These are phyloP conservation scores for Microcos paniculata DNA, from an alignment of 345 rosid species.

Conservation along the genomic window DNA sequence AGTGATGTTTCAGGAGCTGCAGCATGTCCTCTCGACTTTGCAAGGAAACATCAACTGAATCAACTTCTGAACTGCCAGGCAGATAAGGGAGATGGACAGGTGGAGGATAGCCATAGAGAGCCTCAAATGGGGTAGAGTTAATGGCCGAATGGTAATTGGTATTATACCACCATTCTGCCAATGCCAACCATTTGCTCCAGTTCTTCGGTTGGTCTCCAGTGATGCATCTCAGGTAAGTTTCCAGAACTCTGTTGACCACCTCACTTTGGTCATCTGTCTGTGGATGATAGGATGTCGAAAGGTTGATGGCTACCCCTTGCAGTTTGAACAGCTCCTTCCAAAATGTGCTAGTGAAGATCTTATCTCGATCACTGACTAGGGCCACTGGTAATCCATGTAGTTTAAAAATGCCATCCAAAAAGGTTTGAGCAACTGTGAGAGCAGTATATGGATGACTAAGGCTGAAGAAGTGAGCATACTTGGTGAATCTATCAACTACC, in stretches of 20 bases:
- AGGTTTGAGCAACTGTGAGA: neutral
- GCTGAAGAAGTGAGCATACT: neutral
- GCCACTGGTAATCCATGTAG: neutral
- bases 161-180: neutral
- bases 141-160: neutral
- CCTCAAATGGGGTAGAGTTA: neutral
- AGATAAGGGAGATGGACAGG: neutral
- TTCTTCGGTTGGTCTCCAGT: neutral
- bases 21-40: too few relatives aligned
- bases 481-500: neutral
- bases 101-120: neutral
- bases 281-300: neutral
- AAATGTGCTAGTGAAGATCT: neutral
- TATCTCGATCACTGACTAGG: neutral
- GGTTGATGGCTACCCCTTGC: neutral
- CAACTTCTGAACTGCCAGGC: constrained; percentile 28
- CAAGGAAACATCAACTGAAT: neutral
- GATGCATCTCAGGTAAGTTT: neutral
- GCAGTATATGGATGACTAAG: neutral
- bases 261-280: neutral
- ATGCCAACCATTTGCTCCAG: neutral
- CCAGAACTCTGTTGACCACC: neutral
- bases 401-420: neutral
- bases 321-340: neutral
- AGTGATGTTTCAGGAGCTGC: too few relatives aligned